Evolutionary conservation across 306 rosid species (phyloP).

Genomic region (Psophocarpus tetragonolobus): DNA sequence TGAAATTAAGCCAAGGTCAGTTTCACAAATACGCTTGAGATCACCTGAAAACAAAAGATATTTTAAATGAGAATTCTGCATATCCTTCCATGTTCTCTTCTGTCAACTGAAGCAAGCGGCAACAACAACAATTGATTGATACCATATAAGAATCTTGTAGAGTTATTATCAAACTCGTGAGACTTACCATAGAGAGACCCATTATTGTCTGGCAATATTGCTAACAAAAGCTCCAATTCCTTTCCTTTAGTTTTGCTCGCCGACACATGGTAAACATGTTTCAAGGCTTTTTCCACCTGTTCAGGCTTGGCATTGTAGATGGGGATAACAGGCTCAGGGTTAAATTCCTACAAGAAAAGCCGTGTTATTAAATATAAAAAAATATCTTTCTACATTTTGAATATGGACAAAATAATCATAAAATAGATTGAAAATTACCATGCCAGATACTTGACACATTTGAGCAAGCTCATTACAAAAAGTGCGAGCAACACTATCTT

Average conservation of each 20-base stretch:
- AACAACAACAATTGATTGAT: neutral
- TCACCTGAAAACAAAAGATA: constrained; percentile 61
- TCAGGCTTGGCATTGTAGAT: constrained; percentile 88
- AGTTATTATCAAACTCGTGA: neutral
- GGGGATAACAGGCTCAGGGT: constrained; percentile 82
- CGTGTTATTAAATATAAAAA: neutral
- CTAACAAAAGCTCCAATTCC: constrained; percentile 82
- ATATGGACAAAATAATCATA: neutral
- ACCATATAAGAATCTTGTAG: neutral
- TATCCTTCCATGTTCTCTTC: neutral
- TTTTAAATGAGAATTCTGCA: constrained; percentile 7
- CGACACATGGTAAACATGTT: constrained; percentile 83
- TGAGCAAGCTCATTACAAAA: constrained; percentile 85
- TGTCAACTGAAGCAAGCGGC: constrained; percentile 9
- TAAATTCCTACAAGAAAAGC: constrained; percentile 60
- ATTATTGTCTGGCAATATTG: constrained; percentile 87
- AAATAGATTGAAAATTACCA: constrained; percentile 51
- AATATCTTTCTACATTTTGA: neutral
- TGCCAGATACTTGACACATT: constrained; percentile 97
- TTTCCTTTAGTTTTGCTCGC: constrained; percentile 83
- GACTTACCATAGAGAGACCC: constrained; percentile 83
- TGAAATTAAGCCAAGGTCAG: constrained; percentile 86
- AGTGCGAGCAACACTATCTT: constrained; percentile 85
- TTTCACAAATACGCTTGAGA: constrained; percentile 90
- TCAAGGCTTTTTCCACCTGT: constrained; percentile 84